Evolutionary conservation across 1,284 basidiomycete species (phyloP).

Genomic region (Caloboletus inedulis): DNA sequence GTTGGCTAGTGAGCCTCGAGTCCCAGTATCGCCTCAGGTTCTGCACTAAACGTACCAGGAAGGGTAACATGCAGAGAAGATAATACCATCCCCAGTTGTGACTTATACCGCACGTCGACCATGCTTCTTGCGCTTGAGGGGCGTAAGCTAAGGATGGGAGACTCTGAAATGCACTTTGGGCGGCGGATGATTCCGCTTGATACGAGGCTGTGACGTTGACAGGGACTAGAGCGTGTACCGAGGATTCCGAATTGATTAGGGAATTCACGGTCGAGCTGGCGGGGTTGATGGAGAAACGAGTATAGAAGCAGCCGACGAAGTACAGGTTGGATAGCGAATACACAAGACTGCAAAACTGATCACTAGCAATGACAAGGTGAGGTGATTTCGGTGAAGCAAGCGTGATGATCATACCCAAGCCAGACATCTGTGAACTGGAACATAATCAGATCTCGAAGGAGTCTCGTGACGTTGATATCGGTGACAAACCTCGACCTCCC

Average conservation of each 20-base stretch:
- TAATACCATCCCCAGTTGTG: constrained; percentile 59
- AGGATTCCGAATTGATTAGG: neutral
- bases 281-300: constrained; percentile 14
- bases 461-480: neutral
- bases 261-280: neutral
- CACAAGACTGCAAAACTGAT: constrained; percentile 77
- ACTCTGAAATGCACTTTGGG: neutral
- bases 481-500: constrained; percentile 66
- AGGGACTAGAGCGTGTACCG: neutral
- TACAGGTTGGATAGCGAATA: constrained; percentile 75
- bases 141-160: constrained; percentile 9
- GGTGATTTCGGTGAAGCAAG: constrained; percentile 20
- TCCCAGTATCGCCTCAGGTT: constrained; percentile 85
- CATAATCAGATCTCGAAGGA: constrained; percentile 2
- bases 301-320: constrained; percentile 73
- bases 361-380: constrained; percentile 44
- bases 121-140: constrained; percentile 13
- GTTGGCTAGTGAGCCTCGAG: constrained; percentile 69
- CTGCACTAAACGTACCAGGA: constrained; percentile 77
- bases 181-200: neutral
- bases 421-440: constrained; percentile 75
- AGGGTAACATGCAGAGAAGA: constrained; percentile 56
- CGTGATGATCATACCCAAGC: constrained; percentile 56
- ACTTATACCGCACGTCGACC: constrained; percentile 15
- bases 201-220: neutral